Base-by-base conservation (phyloP, 306 rosid species). In the Myrica gale region DNA sequence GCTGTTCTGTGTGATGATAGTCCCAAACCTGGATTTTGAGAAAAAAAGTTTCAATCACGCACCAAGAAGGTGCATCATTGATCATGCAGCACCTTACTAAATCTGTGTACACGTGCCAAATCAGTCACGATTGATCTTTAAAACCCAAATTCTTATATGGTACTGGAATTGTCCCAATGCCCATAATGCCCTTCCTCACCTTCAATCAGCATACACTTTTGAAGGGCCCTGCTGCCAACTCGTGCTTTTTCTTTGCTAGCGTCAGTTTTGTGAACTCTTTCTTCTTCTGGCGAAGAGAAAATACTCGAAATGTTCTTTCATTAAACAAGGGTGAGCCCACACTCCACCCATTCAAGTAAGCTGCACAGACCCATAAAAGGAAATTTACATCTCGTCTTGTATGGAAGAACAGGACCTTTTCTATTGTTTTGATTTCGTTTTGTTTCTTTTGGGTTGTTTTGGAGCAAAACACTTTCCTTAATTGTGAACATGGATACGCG, bases 1-100 rank as follows among this genome's bases (percentile, higher is more conserved):
- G 77, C 80, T 78, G 84, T 80, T 84, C 84, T 76, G 67, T 68
- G 72, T 73, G 58, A 45, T 78, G 74, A 69, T 78, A 56, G 77
- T 76, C 75, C 75, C 65, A 2, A 71, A 26, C 50, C 81, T 71
- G 60, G 74, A 67, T 75, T 82, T 84, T 65, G 48, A 69, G 79
- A 54, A 75, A 62, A 67, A 76, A 20, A 26, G 32, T 0, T 2
- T 32, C 43, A 53, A 52, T 26, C 50, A 23, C 58, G 12, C 41
- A 42, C 70, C 39, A 48, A 60, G 44, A 2, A 20, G 43, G 1
- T 65, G 68, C 75, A 65, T 72, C 39, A 19, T 16, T 62, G 21
- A 51, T 42, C 67, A 32, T 32, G 37, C 5, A 56, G 63, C 74
- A 75, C 74, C 72, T 43, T 55, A 70, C 79, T 55, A 62, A 70